Evolutionary conservation across 2,329 filamentous ascomycete genomes (phyloP), one percentile per base, ranked within the genome.

Genomic region (Fusarium floridanum): DNA sequence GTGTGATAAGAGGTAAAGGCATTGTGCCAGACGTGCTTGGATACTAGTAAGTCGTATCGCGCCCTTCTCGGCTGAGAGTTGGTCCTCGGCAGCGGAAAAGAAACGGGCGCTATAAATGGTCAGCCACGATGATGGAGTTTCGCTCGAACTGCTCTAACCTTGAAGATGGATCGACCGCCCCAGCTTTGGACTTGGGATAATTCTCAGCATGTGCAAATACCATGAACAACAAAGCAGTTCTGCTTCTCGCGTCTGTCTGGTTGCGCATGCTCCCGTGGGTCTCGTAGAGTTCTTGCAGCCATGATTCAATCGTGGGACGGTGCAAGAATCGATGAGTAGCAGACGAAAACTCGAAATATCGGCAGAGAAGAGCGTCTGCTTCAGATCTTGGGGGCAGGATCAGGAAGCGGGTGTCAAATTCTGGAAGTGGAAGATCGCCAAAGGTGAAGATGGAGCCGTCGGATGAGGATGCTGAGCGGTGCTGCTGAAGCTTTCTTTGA

Each of bases 301-400:
- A 88, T 10, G 74, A 67, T 66, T 87, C 84, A 3, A 89, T 83
- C 3, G 84, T 87, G 0, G 85, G 85, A 3, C 87, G 82, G 74
- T 89, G 87, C 36, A 90, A 76, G 68, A 89, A 89, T 1, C 88
- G 83, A 70, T 90, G 88, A 0, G 88, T 90, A 4, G 88, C 87
- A 29, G 88, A 85, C 5, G 87, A 87, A 67, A 87, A 88, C 57
- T 89, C 88, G 75, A 90, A 90, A 65, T 90, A 90, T 14, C 87
- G 79, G 24, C 82, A 81, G 0, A 89, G 79, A 6, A 90, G 70
- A 0, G 66, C 43, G 16, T 78, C 74, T 8, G 78, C 78, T 11
- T 79, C 79, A 4, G 82, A 73, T 24, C 82, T 79, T 36, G 86
- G 67, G 12, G 84, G 82, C 67, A 89, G 61, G 67, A 84, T 74